Conservation (phyloP, 2,329 filamentous ascomycete species). For the Lecanicillium sp. region DNA sequence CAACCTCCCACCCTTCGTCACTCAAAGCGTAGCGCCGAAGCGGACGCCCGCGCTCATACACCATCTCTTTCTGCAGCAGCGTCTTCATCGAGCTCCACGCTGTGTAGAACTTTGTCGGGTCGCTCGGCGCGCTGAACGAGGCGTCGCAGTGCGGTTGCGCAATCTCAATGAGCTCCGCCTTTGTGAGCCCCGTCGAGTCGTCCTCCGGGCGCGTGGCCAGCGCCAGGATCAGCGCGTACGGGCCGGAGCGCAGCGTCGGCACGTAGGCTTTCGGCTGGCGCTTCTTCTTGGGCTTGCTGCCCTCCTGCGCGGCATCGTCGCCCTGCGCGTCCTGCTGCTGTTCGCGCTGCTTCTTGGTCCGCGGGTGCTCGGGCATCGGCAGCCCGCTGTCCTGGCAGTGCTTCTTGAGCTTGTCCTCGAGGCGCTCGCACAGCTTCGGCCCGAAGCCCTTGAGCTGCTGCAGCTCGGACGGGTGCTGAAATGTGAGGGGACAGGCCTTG, state of each 20-base stretch:
- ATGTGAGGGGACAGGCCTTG: conserved; percentile 64
- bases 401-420: conserved; percentile 54
- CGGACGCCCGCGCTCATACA: conserved; percentile 64
- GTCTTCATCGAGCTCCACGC: conserved; percentile 83
- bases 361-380: conserved; percentile 57
- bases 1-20: conserved; percentile 73
- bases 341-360: conserved; percentile 32
- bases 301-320: conserved; percentile 18
- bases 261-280: conserved; percentile 63
- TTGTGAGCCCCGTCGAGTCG: conserved; percentile 52
- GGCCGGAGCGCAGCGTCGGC: conserved; percentile 64
- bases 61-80: conserved; percentile 64
- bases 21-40: conserved; percentile 63
- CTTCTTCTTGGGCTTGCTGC: conserved; percentile 47
- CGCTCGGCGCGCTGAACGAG: conserved; percentile 62
- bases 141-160: conserved; percentile 68
- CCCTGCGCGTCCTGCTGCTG: conserved; percentile 30
- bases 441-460: conserved; percentile 70
- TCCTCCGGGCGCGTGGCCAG: conserved; percentile 55
- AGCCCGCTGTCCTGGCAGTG: conserved; percentile 63
- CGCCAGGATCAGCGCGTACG: conserved; percentile 65
- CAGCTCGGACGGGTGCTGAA: conserved; percentile 67
- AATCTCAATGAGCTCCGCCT: conserved; percentile 59
- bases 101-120: conserved; percentile 66
- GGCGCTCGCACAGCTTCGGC: conserved; percentile 61